These are phyloP conservation scores for Sugiyamaella smithiae DNA, from an alignment of 805 yeast species.

Conservation along the genomic window DNA sequence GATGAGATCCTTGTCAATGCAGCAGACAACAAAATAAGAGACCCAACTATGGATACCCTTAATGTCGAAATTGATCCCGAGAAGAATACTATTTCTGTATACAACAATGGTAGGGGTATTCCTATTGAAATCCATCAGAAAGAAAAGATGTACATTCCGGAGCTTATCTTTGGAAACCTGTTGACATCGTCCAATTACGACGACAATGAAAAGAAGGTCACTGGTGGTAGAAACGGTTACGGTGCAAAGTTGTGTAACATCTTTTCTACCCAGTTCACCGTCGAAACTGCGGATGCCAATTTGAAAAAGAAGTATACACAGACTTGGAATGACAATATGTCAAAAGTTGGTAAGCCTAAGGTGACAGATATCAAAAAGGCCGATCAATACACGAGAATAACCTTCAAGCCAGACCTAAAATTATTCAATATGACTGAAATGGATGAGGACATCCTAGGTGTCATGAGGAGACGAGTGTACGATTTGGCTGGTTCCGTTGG, in stretches of 20 bases:
- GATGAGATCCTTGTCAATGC: conserved; percentile 98
- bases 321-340: conserved; percentile 87
- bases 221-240: conserved; percentile 98
- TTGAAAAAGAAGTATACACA: conserved; percentile 67
- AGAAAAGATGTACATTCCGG: conserved; percentile 92
- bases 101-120: conserved; percentile 93
- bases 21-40: conserved; percentile 97
- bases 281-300: conserved; percentile 83
- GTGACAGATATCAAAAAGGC: conserved; percentile 54
- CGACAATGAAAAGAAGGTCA: conserved; percentile 90
- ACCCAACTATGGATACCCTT: conserved; percentile 81
- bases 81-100: conserved; percentile 68
- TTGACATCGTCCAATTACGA: conserved; percentile 95
- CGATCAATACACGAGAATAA: conserved; percentile 78
- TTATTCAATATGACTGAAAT: conserved; percentile 82
- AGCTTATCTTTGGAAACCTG: conserved; percentile 91
- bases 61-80: conserved; percentile 81
- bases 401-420: conserved; percentile 82
- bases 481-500: conserved; percentile 93
- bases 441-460: conserved; percentile 80
- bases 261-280: conserved; percentile 79
- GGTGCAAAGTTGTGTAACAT: conserved; percentile 98
- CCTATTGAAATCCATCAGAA: conserved; percentile 90
- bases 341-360: conserved; percentile 67
- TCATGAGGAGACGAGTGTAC: conserved; percentile 87